Base-by-base conservation (phyloP, 2,329 filamentous ascomycete genomes). In the Neonectria punicea region DNA sequence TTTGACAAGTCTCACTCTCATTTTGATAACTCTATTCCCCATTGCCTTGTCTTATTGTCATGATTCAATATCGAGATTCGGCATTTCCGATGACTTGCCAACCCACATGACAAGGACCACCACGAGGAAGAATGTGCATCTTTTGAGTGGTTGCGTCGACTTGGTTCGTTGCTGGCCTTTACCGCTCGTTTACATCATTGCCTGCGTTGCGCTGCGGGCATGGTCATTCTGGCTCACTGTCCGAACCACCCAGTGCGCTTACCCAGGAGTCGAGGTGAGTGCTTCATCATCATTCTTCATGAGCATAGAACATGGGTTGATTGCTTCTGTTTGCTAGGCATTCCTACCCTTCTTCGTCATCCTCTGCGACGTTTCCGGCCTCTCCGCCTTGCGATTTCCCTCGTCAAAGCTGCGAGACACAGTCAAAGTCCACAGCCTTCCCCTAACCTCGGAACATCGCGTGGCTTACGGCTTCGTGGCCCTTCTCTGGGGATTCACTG, bases 1-100 rank as follows among this genome's bases (percentile, higher is more conserved):
- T 47, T 76, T 79, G 59, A 77, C 78, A 22, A 68, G 79, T 57
- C 28, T 76, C 44, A 62, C 62, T 54, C 51, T 54, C 51, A 54
- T 54, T 39, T 41, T 43, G 18, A 54, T 16, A 54, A 54, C 51
- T 14, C n/a, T 54, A 13, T 54, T 54, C 22, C 34, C 32, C 14
- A 41, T 54, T 28, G 34, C 43, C 34, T 54, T 30, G 36, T 54
- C 51, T 41, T 14, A 25, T 54, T 54, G 36, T 43, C 51, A 32
- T 32, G 36, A 28, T 43, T 39, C 34, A 36, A 36, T 32, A 11
- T 36, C 11, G 34, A 36, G 34, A 36, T 36, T 36, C 34, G 11
- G 11, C 34, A 36, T 6, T 3, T 36, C 10, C 10, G 34, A 36
- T 36, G 34, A 2, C 34, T 13, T 36, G 34, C 51, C 51, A 54